Conservation (phyloP, 805 yeast genomes). For the Kregervanrija pseudodelftensis region DNA sequence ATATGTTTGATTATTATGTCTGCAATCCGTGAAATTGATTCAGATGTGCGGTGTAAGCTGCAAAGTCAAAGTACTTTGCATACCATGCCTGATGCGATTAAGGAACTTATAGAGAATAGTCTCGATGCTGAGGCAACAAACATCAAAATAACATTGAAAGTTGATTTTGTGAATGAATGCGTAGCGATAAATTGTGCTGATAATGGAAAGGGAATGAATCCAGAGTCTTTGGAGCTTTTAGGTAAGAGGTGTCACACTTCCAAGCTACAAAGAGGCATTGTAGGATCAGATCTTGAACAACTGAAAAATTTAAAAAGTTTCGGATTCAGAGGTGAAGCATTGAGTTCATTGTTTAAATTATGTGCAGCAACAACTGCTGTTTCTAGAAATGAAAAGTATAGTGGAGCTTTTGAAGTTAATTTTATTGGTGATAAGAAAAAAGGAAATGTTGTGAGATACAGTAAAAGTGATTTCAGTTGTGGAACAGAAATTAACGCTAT, state of each 20-base stretch:
- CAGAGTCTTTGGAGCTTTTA: constrained; percentile 37
- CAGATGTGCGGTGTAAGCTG: neutral
- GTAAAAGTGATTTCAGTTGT: neutral
- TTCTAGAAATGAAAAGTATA: constrained; percentile 33
- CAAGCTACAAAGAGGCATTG: constrained; percentile 29
- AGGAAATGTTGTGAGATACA: constrained; percentile 1
- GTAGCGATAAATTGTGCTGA: constrained; percentile 43
- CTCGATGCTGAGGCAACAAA: constrained; percentile 44
- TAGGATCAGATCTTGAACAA: neutral
- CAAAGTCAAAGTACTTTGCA: constrained; percentile 28
- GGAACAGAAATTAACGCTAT: constrained; percentile 36
- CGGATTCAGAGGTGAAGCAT: constrained; percentile 74
- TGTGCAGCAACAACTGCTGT: constrained; percentile 37
- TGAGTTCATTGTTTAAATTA: constrained; percentile 45
- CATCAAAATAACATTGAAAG: constrained; percentile 23
- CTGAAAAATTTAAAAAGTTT: constrained; percentile 34
- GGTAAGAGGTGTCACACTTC: constrained; percentile 51
- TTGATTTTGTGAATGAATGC: constrained; percentile 19
- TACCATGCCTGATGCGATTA: constrained; percentile 34
- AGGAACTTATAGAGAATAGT: constrained; percentile 48
- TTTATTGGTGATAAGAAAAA: constrained; percentile 12
- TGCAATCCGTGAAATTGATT: constrained; percentile 2
- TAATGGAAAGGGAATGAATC: constrained; percentile 63
- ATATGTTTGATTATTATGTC: neutral
- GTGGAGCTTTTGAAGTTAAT: constrained; percentile 21